phyloP scores from a whole-genome alignment of 2,329 filamentous ascomycete species.

The Stachybotrys chartarum region DNA sequence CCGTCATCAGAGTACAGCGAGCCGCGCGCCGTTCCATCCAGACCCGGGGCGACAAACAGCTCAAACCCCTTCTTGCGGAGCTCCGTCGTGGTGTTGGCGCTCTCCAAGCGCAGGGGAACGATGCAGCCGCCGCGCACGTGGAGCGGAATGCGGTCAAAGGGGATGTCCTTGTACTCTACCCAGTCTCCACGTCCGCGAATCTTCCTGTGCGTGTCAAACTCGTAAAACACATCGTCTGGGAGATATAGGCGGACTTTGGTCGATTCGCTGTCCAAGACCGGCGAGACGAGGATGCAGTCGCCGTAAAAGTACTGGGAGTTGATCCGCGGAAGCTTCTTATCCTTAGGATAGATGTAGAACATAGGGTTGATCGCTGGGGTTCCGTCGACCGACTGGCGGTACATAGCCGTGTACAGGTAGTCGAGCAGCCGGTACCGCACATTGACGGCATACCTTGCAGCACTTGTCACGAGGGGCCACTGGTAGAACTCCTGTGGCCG shows the following conservation, averaged over 20 bases:
- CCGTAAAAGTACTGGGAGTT: conserved; percentile 43
- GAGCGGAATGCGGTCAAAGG: conserved; percentile 47
- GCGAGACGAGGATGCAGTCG: conserved; percentile 33
- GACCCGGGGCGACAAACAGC: conserved; percentile 57
- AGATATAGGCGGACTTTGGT: conserved; percentile 35
- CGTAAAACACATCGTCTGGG: conserved; percentile 38
- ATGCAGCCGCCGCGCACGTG: conserved; percentile 58
- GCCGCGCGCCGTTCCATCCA: conserved; percentile 56
- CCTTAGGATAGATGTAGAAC: conserved; percentile 59
- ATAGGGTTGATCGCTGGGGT: conserved; percentile 59
- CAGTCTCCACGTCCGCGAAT: conserved; percentile 27
- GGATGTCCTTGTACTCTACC: conserved; percentile 23
- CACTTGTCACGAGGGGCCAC: conserved; percentile 53
- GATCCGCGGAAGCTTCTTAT: conserved; percentile 30
- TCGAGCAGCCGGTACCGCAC: conserved; percentile 65
- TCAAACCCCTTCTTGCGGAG: conserved; percentile 59
- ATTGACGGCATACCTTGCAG: conserved; percentile 59
- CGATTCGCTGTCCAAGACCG: conserved; percentile 32
- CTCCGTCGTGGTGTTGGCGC: conserved; percentile 54
- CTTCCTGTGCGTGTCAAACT: conserved; percentile 36
- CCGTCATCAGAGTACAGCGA: conserved; percentile 71
- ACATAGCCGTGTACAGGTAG: conserved; percentile 67
- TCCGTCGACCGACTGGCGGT: conserved; percentile 49
- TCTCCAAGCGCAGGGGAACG: conserved; percentile 46
- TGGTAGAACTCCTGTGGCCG: conserved; percentile 57